Conservation (phyloP, 768 basidiomycete genomes). For the Lepiota brunneoincarnata region DNA sequence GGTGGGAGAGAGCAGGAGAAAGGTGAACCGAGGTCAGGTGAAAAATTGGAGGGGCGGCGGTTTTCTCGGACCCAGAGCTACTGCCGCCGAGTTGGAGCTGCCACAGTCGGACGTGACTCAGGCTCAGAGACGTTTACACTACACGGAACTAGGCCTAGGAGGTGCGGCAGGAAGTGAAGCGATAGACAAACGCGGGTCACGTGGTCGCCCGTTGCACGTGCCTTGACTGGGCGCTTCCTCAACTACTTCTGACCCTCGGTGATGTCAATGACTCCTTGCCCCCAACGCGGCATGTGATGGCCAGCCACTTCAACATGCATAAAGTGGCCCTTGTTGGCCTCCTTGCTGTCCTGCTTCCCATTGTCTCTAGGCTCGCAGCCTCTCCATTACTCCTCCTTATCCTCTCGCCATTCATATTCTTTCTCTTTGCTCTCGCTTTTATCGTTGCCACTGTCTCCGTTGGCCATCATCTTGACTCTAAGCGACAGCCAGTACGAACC, state of each 20-base stretch:
- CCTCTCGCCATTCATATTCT: conserved; percentile 57
- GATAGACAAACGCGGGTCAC: too few species aligned
- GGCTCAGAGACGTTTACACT: too few species aligned
- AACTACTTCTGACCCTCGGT: neutral
- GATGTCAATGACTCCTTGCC: conserved; percentile 11
- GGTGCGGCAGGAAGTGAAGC: too few species aligned
- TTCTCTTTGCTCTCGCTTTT: conserved; percentile 46
- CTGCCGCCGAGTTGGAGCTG: too few species aligned
- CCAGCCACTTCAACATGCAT: conserved; percentile 42
- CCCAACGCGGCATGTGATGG: conserved; percentile 22
- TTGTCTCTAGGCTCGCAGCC: conserved; percentile 52
- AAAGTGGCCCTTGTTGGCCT: conserved; percentile 56
- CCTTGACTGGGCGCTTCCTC: neutral
- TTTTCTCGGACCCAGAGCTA: neutral
- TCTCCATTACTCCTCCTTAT: conserved; percentile 66
- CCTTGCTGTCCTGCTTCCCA: conserved; percentile 56
- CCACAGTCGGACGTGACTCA: too few species aligned
- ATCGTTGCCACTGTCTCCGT: conserved; percentile 53
- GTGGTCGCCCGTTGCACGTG: too few species aligned
- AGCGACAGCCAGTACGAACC: conserved; percentile 25
- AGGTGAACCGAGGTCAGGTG: neutral
- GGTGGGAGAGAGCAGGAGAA: neutral
- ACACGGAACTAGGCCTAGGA: too few species aligned
- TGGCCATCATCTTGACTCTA: conserved; percentile 57
- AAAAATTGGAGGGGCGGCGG: neutral